Evolutionary conservation across 441 rosid genomes (phyloP).

Genomic region (Iberis amara): DNA sequence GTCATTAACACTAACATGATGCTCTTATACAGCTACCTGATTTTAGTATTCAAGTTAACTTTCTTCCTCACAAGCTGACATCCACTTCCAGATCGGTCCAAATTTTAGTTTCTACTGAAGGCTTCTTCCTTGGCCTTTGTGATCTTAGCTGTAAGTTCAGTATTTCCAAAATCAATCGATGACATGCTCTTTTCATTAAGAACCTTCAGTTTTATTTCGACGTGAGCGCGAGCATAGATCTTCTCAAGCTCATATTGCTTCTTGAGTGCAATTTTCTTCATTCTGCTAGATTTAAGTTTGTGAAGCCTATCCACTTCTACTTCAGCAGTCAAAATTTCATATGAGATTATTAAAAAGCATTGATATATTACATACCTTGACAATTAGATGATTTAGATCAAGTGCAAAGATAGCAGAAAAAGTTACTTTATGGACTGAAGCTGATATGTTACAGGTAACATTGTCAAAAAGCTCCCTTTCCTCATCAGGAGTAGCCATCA

Average conservation of each 20-base stretch:
- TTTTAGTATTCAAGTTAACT: constrained; percentile 74
- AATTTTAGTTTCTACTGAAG: constrained; percentile 82
- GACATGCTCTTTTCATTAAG: constrained; percentile 79
- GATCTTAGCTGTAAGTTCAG: constrained; percentile 77
- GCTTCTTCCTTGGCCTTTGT: constrained; percentile 82
- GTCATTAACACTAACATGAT: too few species aligned
- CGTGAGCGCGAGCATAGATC: constrained; percentile 66
- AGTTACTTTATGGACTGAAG: constrained; percentile 82
- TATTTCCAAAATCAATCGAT: constrained; percentile 62
- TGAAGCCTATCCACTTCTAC: constrained; percentile 94
- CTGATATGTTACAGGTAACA: constrained; percentile 77
- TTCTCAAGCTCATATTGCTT: constrained; percentile 83
- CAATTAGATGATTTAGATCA: constrained; percentile 39
- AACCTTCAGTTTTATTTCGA: constrained; percentile 68
- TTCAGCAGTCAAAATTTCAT: constrained; percentile 53
- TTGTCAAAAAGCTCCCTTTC: constrained; percentile 78
- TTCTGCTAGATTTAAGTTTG: constrained; percentile 73
- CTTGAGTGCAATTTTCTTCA: constrained; percentile 90
- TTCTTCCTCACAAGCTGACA: constrained; percentile 98
- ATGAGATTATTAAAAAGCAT: too few species aligned
- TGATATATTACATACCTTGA: neutral
- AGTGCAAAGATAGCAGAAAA: constrained; percentile 57
- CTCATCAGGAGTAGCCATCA: constrained; percentile 91
- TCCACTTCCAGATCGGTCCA: constrained; percentile 96
- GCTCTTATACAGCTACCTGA: too few species aligned